These are phyloP conservation scores for Cyphellophora attinorum DNA, from an alignment of 2,329 filamentous ascomycete genomes.

Conservation along the genomic window DNA sequence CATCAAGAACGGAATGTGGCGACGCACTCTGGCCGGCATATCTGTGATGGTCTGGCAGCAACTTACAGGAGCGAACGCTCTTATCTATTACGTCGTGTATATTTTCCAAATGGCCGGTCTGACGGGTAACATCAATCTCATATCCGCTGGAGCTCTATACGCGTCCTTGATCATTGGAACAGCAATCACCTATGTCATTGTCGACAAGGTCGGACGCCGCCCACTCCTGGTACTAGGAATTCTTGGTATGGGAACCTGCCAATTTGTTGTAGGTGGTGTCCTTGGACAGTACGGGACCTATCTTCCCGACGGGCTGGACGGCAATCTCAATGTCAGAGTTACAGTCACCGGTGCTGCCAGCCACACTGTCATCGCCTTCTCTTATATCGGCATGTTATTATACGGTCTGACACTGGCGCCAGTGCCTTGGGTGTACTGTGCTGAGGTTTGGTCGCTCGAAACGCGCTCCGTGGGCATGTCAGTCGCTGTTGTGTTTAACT, in stretches of 20 bases:
- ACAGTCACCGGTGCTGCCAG: constrained; percentile 43
- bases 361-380: constrained; percentile 6
- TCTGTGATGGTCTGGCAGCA: no score
- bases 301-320: constrained; percentile 35
- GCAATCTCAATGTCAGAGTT: constrained; percentile 45
- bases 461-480: constrained; percentile 24
- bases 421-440: constrained; percentile 16
- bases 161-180: no score
- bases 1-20: constrained; percentile 49
- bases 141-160: no score
- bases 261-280: constrained; percentile 38
- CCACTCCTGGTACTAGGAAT: constrained; percentile 38
- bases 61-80: no score
- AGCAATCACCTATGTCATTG: constrained; percentile 20
- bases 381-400: constrained; percentile 5
- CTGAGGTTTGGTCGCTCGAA: constrained; percentile 24
- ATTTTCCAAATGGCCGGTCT: no score
- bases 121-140: no score
- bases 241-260: constrained; percentile 33
- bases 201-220: constrained; percentile 39
- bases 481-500: constrained; percentile 21
- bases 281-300: constrained; percentile 31
- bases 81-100: no score
- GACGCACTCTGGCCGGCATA: constrained; percentile 45
- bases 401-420: constrained; percentile 37